Conservation (phyloP, 1,284 basidiomycete genomes). For the Psilocybe mexicana region DNA sequence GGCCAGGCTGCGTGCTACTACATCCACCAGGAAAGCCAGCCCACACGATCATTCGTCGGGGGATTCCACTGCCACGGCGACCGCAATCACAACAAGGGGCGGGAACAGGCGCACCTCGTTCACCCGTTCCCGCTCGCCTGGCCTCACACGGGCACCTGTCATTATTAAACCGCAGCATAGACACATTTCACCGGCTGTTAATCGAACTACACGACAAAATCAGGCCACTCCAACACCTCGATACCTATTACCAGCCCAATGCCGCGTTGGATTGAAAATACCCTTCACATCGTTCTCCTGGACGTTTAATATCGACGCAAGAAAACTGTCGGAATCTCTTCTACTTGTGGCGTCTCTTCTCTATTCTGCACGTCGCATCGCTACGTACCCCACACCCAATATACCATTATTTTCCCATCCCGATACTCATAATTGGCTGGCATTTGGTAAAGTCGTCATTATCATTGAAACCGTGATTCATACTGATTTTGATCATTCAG, state of each 20-base stretch:
- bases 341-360: conserved; percentile 56
- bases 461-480: conserved; percentile 19
- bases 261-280: conserved; percentile 43
- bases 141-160: conserved; percentile 30
- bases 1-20: conserved; percentile 12
- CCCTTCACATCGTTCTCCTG: conserved; percentile 40
- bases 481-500: conserved; percentile 36
- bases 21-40: conserved; percentile 30
- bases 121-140: conserved; percentile 62
- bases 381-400: conserved; percentile 22
- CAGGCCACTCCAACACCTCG: conserved; percentile 8
- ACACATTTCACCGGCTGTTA: conserved; percentile 32
- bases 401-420: conserved; percentile 21
- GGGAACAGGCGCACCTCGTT: conserved; percentile 38
- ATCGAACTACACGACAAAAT: conserved; percentile 30
- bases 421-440: conserved; percentile 41
- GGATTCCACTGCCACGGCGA: conserved; percentile 31
- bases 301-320: conserved; percentile 53
- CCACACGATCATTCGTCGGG: conserved; percentile 35
- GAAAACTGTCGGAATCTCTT: conserved; percentile 56
- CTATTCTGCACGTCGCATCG: conserved; percentile 41
- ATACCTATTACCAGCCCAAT: conserved; percentile 43
- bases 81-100: conserved; percentile 14
- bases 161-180: conserved; percentile 32
- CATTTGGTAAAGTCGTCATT: conserved; percentile 38